Percentiles rank a stretch among this genome's conserved stretches.
Evolutionary conservation across 2,329 filamentous ascomycete genomes (phyloP).

Genomic region (Pseudophaeomoniella oleicola): DNA sequence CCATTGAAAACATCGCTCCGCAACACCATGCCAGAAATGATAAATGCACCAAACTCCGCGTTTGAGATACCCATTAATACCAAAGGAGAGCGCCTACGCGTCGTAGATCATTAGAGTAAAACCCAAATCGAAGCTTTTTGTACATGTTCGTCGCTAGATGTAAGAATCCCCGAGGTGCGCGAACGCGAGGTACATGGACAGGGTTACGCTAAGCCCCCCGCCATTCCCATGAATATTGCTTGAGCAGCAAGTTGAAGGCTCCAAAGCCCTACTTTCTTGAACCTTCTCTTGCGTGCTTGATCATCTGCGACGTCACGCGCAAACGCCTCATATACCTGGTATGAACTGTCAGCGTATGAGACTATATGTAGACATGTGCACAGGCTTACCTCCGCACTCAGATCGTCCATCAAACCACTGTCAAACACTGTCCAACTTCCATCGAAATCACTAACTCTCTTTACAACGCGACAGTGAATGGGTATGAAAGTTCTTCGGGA

Average conservation of each 20-base stretch:
- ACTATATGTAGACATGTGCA: background rate
- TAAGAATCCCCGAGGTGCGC: too few species aligned
- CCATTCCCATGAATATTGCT: conserved; percentile 87
- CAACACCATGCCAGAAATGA: background rate
- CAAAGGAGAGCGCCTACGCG: too few species aligned
- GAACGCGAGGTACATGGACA: too few species aligned
- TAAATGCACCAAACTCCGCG: background rate
- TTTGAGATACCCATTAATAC: background rate
- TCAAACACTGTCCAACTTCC: conserved; percentile 92
- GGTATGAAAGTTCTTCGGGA: conserved; percentile 89
- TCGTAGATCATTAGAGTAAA: background rate
- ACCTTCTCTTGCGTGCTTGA: conserved; percentile 66
- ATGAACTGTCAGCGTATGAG: conserved; percentile 1
- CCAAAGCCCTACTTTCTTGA: conserved; percentile 96
- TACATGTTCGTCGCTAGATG: too few species aligned
- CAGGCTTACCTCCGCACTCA: conserved; percentile 61
- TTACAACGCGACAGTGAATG: conserved; percentile 86
- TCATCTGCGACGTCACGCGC: conserved; percentile 81
- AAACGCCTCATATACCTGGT: conserved; percentile 76
- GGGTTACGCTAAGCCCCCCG: conserved; percentile 55
- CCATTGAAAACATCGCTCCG: too few species aligned
- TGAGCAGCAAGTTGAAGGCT: conserved; percentile 84
- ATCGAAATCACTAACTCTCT: conserved; percentile 77
- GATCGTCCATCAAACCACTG: conserved; percentile 83
- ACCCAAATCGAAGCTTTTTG: background rate